Conservation (phyloP, 1,284 basidiomycete species). For the Ganoderma leucocontextum region DNA sequence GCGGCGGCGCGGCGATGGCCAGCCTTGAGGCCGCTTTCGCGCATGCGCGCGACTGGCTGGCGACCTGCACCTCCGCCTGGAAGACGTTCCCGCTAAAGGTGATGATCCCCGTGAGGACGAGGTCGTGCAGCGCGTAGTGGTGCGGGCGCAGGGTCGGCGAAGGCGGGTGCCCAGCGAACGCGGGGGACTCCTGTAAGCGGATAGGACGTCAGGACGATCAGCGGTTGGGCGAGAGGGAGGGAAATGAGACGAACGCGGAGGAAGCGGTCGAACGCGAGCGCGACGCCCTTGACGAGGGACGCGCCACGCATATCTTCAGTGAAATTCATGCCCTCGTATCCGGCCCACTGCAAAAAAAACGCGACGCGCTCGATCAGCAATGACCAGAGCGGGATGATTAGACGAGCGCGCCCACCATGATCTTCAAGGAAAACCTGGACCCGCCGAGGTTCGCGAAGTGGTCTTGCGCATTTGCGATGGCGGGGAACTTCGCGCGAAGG, state of each 20-base stretch:
- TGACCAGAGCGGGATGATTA: not conserved
- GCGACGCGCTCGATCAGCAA: not conserved
- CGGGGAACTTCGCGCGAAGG: not conserved
- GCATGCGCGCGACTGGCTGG: not conserved
- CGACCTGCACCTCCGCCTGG: conserved; percentile 4
- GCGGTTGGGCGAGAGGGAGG: not conserved
- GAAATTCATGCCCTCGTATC: not conserved
- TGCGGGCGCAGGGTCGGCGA: not conserved
- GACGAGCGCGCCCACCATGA: not conserved
- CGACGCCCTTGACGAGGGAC: not conserved
- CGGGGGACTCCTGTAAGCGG: not conserved
- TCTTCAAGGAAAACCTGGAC: not conserved
- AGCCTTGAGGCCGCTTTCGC: not conserved
- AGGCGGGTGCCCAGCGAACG: not conserved
- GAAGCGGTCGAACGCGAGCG: conserved; percentile 2
- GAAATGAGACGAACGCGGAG: not conserved
- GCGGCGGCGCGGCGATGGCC: not conserved
- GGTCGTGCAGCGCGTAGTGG: not conserved
- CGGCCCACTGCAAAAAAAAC: conserved; percentile 5
- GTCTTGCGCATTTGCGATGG: not conserved
- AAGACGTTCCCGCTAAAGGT: not conserved
- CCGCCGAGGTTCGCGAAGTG: not conserved
- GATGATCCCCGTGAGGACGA: not conserved
- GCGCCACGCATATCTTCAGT: not conserved
- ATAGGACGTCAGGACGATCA: not conserved